Base-by-base conservation (phyloP, 2,329 filamentous ascomycete genomes). In the Fusarium sublunatum region DNA sequence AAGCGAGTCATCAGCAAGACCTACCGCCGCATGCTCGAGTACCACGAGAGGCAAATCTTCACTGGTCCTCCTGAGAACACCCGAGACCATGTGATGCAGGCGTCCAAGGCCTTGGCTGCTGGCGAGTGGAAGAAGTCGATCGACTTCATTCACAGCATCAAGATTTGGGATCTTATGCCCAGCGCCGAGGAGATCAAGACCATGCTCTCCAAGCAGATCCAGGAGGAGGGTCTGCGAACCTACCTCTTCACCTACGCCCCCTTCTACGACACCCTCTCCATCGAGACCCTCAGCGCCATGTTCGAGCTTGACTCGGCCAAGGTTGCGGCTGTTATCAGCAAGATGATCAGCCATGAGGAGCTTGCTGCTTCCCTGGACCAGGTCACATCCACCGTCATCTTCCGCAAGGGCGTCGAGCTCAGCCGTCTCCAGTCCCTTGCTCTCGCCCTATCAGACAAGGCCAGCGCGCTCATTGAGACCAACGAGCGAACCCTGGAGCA, bases 321-420 rank as follows among this genome's bases (percentile, higher is more conserved):
- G 86, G 93, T 97, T 47, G 84, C 91, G n/a, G 93, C 95, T 32
- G 89, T 99, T 53, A 88, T 99, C 73, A 96, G 92, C 85, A 96
- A 96, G 84, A 99, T 99, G 95, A 98, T 99, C 78, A 96, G 93
- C 73, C 95, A 99, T 82, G 95, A 99, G 80, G 95, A 99, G 79
- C 89, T 99, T 45, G 92, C 91, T 9, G 95, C 95, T 39, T 96
- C 95, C 34, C 88, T 99, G 26, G 96, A 99, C 82, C 95, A 99
- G 81, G 94, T 99, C 80, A 97, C 96, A 73, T 89, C 91, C 69
- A 96, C 92, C 47, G 92, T 99, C 79, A 95, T 98, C 81, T 99
- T 99, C 91, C 91, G 95, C 79, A 98, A 99, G 88, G 96, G 95
- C 58, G 95, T 99, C 64, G 96, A 99, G 84, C 88, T 99, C 66